Evolutionary conservation across 2,329 filamentous ascomycete species (phyloP).

Genomic region (Acrodontium crateriforme): DNA sequence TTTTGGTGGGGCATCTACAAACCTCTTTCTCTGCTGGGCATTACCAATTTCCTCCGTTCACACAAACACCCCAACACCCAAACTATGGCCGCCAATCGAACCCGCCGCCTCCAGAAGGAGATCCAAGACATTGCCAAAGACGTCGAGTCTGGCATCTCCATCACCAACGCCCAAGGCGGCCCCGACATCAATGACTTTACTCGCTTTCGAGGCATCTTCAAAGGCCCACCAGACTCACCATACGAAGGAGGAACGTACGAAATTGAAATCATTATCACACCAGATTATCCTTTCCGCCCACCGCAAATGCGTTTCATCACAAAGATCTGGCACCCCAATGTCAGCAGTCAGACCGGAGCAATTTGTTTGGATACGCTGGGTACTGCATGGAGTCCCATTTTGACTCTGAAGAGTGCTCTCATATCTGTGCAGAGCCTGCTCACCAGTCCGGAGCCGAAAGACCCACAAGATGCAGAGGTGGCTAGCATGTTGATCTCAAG

Average conservation of each 20-base stretch:
- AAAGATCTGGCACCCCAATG: constrained; percentile 93
- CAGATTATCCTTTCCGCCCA: constrained; percentile 84
- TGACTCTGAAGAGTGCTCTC: constrained; percentile 90
- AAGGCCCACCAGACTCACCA: constrained; percentile 79
- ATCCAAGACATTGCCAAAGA: constrained; percentile 62
- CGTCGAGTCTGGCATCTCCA: constrained; percentile 60
- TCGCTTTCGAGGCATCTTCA: constrained; percentile 70
- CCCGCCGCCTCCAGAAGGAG: constrained; percentile 58
- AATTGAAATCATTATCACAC: constrained; percentile 77
- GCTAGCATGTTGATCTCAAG: constrained; percentile 75
- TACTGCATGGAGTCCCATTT: constrained; percentile 82
- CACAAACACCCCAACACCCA: constrained; percentile 1
- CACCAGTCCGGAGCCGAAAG: constrained; percentile 84
- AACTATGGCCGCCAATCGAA: constrained; percentile 41
- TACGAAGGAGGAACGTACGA: constrained; percentile 76
- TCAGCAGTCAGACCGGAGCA: constrained; percentile 67
- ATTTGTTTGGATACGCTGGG: constrained; percentile 93
- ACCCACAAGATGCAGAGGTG: constrained; percentile 93
- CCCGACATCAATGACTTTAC: constrained; percentile 56
- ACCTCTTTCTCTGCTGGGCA: too few species aligned
- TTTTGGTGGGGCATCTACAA: too few species aligned
- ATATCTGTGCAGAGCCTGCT: constrained; percentile 88
- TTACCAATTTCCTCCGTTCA: too few species aligned
- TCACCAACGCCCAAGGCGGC: constrained; percentile 29
- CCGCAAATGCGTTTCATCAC: constrained; percentile 85